Evolutionary conservation across 495 filamentous ascomycete genomes (phyloP).

Genomic region (Neurospora sp.): DNA sequence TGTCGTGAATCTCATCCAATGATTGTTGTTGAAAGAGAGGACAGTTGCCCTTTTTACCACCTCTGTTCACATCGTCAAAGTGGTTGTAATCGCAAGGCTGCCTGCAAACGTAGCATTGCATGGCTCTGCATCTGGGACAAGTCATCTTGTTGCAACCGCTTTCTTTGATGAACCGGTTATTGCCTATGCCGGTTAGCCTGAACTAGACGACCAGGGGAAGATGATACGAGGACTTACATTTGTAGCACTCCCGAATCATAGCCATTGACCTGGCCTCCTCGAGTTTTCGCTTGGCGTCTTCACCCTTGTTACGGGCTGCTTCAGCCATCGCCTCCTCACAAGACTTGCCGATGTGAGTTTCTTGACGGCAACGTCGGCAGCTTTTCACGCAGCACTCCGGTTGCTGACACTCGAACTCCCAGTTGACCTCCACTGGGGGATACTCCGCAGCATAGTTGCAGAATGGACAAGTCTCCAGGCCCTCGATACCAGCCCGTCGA

Average conservation of each 20-base stretch:
- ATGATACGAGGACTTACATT: constrained; percentile 27
- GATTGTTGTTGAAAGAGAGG: constrained; percentile 49
- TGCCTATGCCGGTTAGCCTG: constrained; percentile 34
- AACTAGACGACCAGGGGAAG: neutral
- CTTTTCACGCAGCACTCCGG: constrained; percentile 54
- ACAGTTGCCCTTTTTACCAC: constrained; percentile 45
- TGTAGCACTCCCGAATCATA: constrained; percentile 66
- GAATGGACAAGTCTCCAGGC: constrained; percentile 66
- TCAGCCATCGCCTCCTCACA: constrained; percentile 50
- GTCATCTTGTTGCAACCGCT: constrained; percentile 78
- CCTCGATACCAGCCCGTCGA: constrained; percentile 52
- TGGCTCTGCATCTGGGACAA: constrained; percentile 47
- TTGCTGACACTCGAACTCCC: constrained; percentile 64
- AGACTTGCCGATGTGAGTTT: constrained; percentile 63
- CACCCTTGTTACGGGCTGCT: constrained; percentile 41
- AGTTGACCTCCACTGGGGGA: constrained; percentile 55
- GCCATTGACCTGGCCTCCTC: constrained; percentile 82
- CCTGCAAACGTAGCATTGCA: constrained; percentile 69
- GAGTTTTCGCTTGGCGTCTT: constrained; percentile 52
- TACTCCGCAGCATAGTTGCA: constrained; percentile 72
- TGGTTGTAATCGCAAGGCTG: constrained; percentile 44
- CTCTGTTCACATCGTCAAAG: constrained; percentile 37
- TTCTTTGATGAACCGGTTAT: constrained; percentile 59
- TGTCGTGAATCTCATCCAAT: constrained; percentile 47
- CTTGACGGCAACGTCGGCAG: constrained; percentile 63